These are phyloP conservation scores for Naganishia vishniacii DNA, from an alignment of 768 basidiomycete species.

Conservation along the genomic window DNA sequence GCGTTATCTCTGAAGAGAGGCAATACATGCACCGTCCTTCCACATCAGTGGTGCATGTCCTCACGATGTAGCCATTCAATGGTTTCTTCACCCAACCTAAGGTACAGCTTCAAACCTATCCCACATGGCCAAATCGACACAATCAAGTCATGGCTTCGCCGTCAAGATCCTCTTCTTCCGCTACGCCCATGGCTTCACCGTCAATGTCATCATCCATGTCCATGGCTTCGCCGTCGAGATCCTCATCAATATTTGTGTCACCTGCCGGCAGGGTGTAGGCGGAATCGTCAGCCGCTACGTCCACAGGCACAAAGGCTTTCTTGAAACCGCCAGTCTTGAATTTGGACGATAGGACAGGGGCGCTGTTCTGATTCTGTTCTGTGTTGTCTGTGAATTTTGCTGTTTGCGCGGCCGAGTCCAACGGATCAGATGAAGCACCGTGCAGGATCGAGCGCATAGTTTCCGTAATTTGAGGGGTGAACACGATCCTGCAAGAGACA, in stretches of 20 bases:
- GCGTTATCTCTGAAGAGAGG: too few species aligned
- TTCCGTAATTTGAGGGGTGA: slow-evolving; percentile 75
- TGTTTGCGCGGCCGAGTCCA: slow-evolving; percentile 20
- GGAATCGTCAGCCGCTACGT: slow-evolving; percentile 30
- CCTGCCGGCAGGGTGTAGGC: slow-evolving; percentile 37
- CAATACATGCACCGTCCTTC: too few species aligned
- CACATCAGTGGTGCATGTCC: too few species aligned
- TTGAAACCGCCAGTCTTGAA: slow-evolving; percentile 40
- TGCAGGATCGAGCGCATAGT: slow-evolving; percentile 71
- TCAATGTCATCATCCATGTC: slow-evolving; percentile 36
- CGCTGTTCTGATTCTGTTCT: slow-evolving; percentile 29
- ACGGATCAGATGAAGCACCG: slow-evolving; percentile 31
- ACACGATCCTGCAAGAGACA: slow-evolving; percentile 63
- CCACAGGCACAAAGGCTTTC: slow-evolving; percentile 40
- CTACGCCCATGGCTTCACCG: slow-evolving; percentile 49
- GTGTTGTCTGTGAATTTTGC: not conserved
- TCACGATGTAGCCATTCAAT: too few species aligned
- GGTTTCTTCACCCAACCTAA: too few species aligned
- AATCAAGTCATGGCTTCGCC: slow-evolving; percentile 22
- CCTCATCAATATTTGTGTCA: slow-evolving; percentile 43
- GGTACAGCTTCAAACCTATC: too few species aligned
- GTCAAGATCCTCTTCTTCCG: slow-evolving; percentile 48
- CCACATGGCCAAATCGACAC: too few species aligned
- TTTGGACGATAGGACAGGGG: slow-evolving; percentile 4
- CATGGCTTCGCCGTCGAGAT: slow-evolving; percentile 53